Evolutionary conservation across 2,329 filamentous ascomycete species (phyloP).

Genomic region (Phaeophleospora eucalypticola): DNA sequence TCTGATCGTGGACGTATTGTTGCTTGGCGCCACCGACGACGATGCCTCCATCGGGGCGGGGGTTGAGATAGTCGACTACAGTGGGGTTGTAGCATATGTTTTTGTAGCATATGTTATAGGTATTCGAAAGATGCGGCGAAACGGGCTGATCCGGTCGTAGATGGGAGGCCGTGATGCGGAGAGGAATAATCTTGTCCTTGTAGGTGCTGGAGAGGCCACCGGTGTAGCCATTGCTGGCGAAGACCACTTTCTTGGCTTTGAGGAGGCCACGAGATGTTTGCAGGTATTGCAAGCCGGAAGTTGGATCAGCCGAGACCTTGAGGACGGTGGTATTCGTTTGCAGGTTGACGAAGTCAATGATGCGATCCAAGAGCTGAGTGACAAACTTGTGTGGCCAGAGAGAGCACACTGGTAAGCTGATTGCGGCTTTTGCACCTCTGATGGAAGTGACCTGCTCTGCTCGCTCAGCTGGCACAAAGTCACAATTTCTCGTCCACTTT

Average conservation of each 20-base stretch:
- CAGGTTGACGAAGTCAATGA: slow-evolving; percentile 56
- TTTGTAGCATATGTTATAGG: slow-evolving; percentile 23
- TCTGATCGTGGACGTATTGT: slow-evolving; percentile 30
- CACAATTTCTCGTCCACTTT: slow-evolving; percentile 10
- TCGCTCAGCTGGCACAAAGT: slow-evolving; percentile 2
- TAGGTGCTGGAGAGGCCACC: slow-evolving; percentile 32
- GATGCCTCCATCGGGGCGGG: slow-evolving; percentile 43
- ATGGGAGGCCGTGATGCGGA: slow-evolving; percentile 20
- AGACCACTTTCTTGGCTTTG: slow-evolving; percentile 26
- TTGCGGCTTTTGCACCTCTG: slow-evolving; percentile 32
- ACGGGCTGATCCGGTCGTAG: slow-evolving; percentile 1
- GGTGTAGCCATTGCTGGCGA: slow-evolving; percentile 37
- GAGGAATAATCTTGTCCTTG: slow-evolving; percentile 31
- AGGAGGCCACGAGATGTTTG: slow-evolving; percentile 23
- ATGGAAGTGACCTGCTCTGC: slow-evolving; percentile 23
- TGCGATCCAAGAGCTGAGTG: slow-evolving; percentile 62
- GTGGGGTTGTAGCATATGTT: slow-evolving; percentile 33
- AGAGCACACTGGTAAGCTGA: slow-evolving; percentile 53
- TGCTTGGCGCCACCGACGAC: slow-evolving; percentile 40
- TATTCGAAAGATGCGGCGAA: slow-evolving; percentile 17
- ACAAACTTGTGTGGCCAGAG: slow-evolving; percentile 80
- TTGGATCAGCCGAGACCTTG: slow-evolving; percentile 9
- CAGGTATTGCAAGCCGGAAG: slow-evolving; percentile 4
- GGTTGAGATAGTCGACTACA: slow-evolving; percentile 38
- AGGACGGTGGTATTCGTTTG: slow-evolving; percentile 65